Base-by-base conservation (phyloP, 2,329 filamentous ascomycete genomes). In the Calonectria montana region DNA sequence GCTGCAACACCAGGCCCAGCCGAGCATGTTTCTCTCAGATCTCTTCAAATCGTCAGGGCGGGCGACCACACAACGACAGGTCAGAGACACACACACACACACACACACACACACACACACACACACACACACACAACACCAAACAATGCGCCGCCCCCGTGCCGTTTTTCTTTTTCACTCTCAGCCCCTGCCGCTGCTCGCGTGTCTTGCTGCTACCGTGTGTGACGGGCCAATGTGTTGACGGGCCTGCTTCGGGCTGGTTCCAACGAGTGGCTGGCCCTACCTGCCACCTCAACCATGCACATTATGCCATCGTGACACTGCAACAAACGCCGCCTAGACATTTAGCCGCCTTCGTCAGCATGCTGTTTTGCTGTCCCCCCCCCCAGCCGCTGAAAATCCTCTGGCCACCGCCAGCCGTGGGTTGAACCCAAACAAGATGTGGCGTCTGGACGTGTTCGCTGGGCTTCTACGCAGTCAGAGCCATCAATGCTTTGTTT, bases 221-320 rank as follows among this genome's bases (percentile, higher is more conserved):
- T 69, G 47, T 41, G 31, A 62, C 65, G 21, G 48, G 31, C 59
- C 39, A 65, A 35, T 41, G 31, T 61, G 29, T 41, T n/a, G 47
- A 66, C 66, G 68, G 35, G 47, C 45, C 18, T 47, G 53, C 53
- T n/a, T 59, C 53, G 53, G 53, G 23, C 43, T 37, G 21, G 57
- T 63, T 67, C 64, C 69, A 71, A 29, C 37, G 47, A 63, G 69
- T 71, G 64, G 69, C 64, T 71, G 57, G 48, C 37, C 18, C 50
- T 18, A 4, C 7, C 16, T 50, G 35, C 48, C 27, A 25, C 15
- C 23, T 15, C 37, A 25, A 12, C 53, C 35, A 48, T 41, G 37
- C 39, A 45, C 55, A 68, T 57, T 29, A 48, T 48, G 48, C 29
- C 43, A 48, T 65, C 67, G 67, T 48, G 50, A 65, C 29, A 50